Conservation (phyloP, 169 alveolate genomes). For the Eimeria necatrix region DNA sequence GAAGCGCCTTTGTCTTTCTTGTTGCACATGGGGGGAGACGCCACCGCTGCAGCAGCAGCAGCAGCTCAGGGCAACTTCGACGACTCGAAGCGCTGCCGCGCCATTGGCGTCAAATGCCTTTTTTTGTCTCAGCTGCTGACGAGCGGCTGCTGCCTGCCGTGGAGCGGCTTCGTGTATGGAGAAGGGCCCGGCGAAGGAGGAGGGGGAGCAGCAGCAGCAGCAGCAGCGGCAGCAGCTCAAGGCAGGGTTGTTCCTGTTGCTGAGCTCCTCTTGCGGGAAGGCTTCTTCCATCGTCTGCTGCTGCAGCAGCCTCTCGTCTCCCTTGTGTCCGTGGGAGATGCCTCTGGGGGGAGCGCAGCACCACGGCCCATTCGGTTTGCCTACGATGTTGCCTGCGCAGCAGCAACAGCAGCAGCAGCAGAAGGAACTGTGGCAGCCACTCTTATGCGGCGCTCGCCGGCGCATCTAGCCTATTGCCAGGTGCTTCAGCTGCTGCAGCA, state of each 20-base stretch:
- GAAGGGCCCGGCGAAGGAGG: neutral
- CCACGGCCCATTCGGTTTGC: neutral
- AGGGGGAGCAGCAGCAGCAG: conserved; percentile 15
- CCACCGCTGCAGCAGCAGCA: conserved; percentile 46
- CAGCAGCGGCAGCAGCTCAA: conserved; percentile 31
- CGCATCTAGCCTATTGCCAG: conserved; percentile 28
- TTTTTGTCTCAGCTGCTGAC: conserved; percentile 25
- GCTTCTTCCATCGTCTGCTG: conserved; percentile 56
- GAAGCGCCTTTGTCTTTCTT: conserved; percentile 42
- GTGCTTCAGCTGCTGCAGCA: conserved; percentile 72
- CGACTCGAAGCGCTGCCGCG: conserved; percentile 14
- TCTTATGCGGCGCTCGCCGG: conserved; percentile 61
- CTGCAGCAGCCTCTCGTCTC: conserved; percentile 69
- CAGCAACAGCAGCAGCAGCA: conserved; percentile 70
- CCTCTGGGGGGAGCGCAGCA: conserved; percentile 17
- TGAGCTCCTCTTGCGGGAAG: conserved; percentile 53
- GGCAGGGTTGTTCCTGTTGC: conserved; percentile 35
- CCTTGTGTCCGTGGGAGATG: conserved; percentile 5
- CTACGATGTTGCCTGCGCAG: conserved; percentile 31
- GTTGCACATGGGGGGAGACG: conserved; percentile 42
- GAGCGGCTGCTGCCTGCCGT: conserved; percentile 52
- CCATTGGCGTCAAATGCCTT: neutral
- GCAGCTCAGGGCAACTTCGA: conserved; percentile 27
- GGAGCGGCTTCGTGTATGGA: neutral
- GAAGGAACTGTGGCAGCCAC: conserved; percentile 61